Conservation (phyloP, 805 yeast species). For the Sugiyamaella valdiviana region DNA sequence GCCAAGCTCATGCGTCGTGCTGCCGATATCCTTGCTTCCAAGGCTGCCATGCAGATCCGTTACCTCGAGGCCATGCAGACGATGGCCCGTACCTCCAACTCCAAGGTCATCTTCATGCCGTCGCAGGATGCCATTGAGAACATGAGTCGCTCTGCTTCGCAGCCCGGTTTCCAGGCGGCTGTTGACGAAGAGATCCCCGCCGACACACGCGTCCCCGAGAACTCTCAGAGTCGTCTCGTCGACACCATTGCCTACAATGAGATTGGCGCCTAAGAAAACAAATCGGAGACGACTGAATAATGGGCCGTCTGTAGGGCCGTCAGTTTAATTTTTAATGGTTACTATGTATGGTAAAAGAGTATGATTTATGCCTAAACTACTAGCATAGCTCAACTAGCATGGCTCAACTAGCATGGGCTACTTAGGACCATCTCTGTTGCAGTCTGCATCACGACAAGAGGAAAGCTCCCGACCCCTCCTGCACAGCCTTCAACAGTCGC, state of each 20-base stretch:
- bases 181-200: conserved; percentile 1
- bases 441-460: conserved; percentile 49
- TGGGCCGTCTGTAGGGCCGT: too few relatives aligned
- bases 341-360: too few relatives aligned
- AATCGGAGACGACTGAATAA: too few relatives aligned
- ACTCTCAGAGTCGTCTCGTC: conserved; percentile 5
- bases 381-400: too few relatives aligned
- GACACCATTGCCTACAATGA: conserved; percentile 14
- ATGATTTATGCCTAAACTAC: too few relatives aligned
- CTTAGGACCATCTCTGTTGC: too few relatives aligned
- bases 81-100: conserved; percentile 55
- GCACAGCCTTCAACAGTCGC: conserved; percentile 62
- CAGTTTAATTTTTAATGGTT: too few relatives aligned
- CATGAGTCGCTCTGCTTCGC: conserved; percentile 14
- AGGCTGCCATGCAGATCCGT: conserved; percentile 73
- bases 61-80: conserved; percentile 72
- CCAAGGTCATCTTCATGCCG: conserved; percentile 75
- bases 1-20: conserved; percentile 75
- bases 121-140: conserved; percentile 37
- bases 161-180: conserved; percentile 7
- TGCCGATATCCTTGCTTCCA: conserved; percentile 66
- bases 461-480: conserved; percentile 86
- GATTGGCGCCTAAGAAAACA: neutral
- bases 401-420: neutral
- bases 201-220: neutral